Evolutionary conservation across 176 grass and related monocot genomes (phyloP), one percentile per base, ranked within the genome.

Genomic region (Poa pratensis): DNA sequence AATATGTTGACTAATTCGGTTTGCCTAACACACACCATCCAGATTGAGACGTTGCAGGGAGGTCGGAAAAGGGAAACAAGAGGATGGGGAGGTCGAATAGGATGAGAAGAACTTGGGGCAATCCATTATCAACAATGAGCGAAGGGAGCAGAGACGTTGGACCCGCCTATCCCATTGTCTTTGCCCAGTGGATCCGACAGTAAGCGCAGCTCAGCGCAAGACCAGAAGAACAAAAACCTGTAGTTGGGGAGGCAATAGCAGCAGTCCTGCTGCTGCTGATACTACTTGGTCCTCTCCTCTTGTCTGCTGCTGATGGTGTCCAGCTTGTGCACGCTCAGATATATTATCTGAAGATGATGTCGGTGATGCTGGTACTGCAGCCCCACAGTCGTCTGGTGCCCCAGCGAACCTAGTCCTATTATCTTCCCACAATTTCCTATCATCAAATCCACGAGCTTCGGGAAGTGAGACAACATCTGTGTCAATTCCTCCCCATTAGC

Each of bases 101-200:
- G 20, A 50, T 14, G 26, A 39, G 26, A 88, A 10, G 10, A 89
- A 17, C 8, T 57, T 37, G 23, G 54, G 55, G 67, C 51, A 39
- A 7, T 0, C 0, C 0, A 0, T 0, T 3, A 84, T 9, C 0
- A 0, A 0, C 6, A 78, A 50, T 0, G 1, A 0, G 6, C 1
- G 5, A 16, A 83, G 86, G 15, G 40, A 62, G 15, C 0, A 5
- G 5, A 78, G 22, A 5, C 3, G 2, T 27, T 52, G 80, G 14
- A 88, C 0, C 80, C 32, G 20, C 1, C 43, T 37, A 7, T 4
- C 22, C 8, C 48, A 9, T 15, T 42, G 20, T 15, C 16, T 0
- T 57, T 5, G 9, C 12, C n/a, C 1, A 2, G 42, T 26, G 67
- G 17, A 65, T 39, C 2, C 12, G 10, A 12, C 7, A 2, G 0